These are phyloP conservation scores for Globisporangium nunn DNA, from an alignment of 352 stramenopile species.

Conservation along the genomic window DNA sequence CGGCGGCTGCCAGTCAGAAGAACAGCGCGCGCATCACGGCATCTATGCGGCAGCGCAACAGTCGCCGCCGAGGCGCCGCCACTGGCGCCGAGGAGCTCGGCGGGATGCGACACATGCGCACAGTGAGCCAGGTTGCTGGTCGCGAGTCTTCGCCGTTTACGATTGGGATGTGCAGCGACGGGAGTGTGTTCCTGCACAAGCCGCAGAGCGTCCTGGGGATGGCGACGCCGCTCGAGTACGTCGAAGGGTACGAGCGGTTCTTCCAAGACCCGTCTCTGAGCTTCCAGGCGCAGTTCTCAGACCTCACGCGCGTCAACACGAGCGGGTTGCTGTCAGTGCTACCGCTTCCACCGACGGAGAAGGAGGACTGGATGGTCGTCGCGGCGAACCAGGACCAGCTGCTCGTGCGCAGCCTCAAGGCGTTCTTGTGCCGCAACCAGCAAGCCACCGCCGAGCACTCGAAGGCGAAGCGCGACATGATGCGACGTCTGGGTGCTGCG, in stretches of 20 bases:
- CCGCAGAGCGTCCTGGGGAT: conserved; percentile 45
- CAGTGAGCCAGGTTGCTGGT: conserved; percentile 58
- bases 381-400: conserved; percentile 67
- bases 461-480: conserved; percentile 27
- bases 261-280: conserved; percentile 70
- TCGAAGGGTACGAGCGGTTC: conserved; percentile 78
- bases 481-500: conserved; percentile 8
- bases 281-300: conserved; percentile 71
- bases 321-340: conserved; percentile 58
- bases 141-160: conserved; percentile 55
- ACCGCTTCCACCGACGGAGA: conserved; percentile 38
- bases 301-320: conserved; percentile 70
- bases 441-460: conserved; percentile 31
- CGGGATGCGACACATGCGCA: conserved; percentile 60
- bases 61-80: conserved; percentile 29
- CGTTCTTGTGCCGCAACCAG: conserved; percentile 58
- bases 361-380: conserved; percentile 74
- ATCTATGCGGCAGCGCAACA: conserved; percentile 39
- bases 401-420: conserved; percentile 55
- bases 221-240: conserved; percentile 58
- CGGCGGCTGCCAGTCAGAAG: conserved; percentile 13
- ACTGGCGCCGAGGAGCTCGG: conserved; percentile 29
- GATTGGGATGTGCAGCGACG: conserved; percentile 78
- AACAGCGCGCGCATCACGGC: conserved; percentile 19
- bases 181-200: conserved; percentile 73